These are phyloP conservation scores for Botrytis fragariae DNA, from an alignment of 2,329 filamentous ascomycete species.

Conservation along the genomic window DNA sequence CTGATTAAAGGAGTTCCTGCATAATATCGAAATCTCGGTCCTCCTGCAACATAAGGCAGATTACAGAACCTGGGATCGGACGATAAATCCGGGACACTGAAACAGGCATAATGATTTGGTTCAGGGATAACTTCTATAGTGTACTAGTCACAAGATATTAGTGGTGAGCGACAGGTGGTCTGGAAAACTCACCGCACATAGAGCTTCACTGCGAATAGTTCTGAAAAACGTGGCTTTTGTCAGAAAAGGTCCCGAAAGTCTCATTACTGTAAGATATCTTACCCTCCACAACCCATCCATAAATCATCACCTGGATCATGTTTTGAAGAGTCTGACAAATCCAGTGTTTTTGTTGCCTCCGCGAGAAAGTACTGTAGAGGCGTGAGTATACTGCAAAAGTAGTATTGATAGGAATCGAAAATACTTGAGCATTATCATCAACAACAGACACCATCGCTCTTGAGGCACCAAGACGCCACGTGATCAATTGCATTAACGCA, in stretches of 20 bases:
- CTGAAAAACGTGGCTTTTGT: background rate
- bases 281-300: conserved; percentile 24
- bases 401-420: background rate
- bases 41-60: conserved; percentile 24
- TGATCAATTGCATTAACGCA: conserved; percentile 47
- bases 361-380: conserved; percentile 47
- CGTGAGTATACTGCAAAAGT: background rate
- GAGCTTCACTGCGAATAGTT: conserved; percentile 19
- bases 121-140: conserved; percentile 19
- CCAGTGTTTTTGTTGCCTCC: conserved; percentile 46
- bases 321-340: conserved; percentile 26
- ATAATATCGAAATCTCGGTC: conserved; percentile 24
- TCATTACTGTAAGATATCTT: background rate
- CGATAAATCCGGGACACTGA: conserved; percentile 23
- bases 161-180: background rate
- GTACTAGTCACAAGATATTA: conserved; percentile 15
- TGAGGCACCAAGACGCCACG: conserved; percentile 45
- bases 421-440: conserved; percentile 33
- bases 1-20: conserved; percentile 24
- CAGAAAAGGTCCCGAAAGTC: background rate
- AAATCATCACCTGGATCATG: conserved; percentile 20
- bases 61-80: conserved; percentile 20
- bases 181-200: conserved; percentile 20
- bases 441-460: conserved; percentile 48
- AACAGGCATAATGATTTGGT: conserved; percentile 22